Percentiles rank a stretch among this genome's conserved stretches.
These are phyloP conservation scores for Sisymbrium irio DNA, from an alignment of 345 rosid species.

Conservation along the genomic window DNA sequence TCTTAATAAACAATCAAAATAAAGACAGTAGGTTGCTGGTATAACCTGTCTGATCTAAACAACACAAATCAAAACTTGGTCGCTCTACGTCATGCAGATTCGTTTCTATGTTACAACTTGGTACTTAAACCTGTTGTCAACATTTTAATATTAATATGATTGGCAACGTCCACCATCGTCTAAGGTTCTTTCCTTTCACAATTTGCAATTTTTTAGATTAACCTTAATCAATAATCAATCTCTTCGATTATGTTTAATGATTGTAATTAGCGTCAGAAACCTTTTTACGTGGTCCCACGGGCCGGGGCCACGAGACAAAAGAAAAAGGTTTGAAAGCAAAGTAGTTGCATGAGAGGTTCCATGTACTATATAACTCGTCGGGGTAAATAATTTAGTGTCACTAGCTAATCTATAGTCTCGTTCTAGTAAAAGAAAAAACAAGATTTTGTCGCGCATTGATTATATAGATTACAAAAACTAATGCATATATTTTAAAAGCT, in stretches of 20 bases:
- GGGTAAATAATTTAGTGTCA: conserved; percentile 11
- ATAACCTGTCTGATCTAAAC: conserved; percentile 32
- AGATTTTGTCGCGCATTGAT: conserved; percentile 11
- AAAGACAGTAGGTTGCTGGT: conserved; percentile 24
- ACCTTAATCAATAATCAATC: conserved; percentile 27
- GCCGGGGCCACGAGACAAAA: conserved; percentile 11
- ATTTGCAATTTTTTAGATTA: conserved; percentile 15
- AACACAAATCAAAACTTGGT: conserved; percentile 26
- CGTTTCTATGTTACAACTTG: conserved; percentile 38
- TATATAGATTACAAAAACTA: not conserved
- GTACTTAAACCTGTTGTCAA: conserved; percentile 23
- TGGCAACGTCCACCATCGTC: conserved; percentile 20
- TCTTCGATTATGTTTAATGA: conserved; percentile 25
- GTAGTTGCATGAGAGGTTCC: conserved; percentile 27
- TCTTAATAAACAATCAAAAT: conserved; percentile 8
- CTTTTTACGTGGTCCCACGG: conserved; percentile 21
- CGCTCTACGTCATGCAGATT: conserved; percentile 33
- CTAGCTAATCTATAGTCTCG: not conserved
- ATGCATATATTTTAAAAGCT: not conserved
- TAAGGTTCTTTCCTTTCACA: conserved; percentile 24
- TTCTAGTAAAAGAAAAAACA: not conserved
- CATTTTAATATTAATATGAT: conserved; percentile 1
- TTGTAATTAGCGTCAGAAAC: conserved; percentile 34
- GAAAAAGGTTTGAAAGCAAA: not conserved
- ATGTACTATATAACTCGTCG: conserved; percentile 15